phyloP scores from a whole-genome alignment of 2,329 filamentous ascomycete genomes.

The Curvularia eragrostidis region DNA sequence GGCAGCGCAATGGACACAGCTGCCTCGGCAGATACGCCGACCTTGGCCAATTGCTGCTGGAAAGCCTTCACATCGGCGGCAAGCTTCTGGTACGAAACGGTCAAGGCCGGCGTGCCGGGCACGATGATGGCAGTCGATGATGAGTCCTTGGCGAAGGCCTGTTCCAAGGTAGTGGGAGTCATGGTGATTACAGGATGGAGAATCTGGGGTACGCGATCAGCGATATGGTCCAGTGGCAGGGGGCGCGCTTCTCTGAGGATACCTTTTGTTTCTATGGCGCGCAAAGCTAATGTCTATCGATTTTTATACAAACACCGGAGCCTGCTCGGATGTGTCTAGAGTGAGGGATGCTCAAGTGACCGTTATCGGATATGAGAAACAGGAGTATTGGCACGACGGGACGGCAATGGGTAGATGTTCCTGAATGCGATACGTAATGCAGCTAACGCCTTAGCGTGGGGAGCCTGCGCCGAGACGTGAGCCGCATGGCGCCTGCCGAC shows the following conservation, averaged over 20 bases:
- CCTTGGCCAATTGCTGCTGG: slow-evolving; percentile 76
- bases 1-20: slow-evolving; percentile 83
- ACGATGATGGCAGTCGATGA: slow-evolving; percentile 72
- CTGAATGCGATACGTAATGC: slow-evolving; percentile 22
- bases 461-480: slow-evolving; percentile 6
- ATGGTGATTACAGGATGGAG: slow-evolving; percentile 45
- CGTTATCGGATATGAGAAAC: slow-evolving; percentile 14
- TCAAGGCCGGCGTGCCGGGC: slow-evolving; percentile 69
- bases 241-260: not conserved
- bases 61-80: slow-evolving; percentile 70
- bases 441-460: slow-evolving; percentile 19
- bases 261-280: slow-evolving; percentile 17
- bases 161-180: slow-evolving; percentile 64
- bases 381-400: slow-evolving; percentile 18
- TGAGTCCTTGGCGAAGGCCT: slow-evolving; percentile 61
- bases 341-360: slow-evolving; percentile 12
- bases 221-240: not conserved
- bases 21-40: slow-evolving; percentile 72
- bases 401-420: slow-evolving; percentile 18
- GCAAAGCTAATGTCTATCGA: slow-evolving; percentile 16
- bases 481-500: slow-evolving; percentile 9
- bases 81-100: slow-evolving; percentile 74
- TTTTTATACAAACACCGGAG: slow-evolving; percentile 20
- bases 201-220: slow-evolving; percentile 19
- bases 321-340: slow-evolving; percentile 27